Conservation (phyloP, 129 eudicot species). For the Artemisia argyi region DNA sequence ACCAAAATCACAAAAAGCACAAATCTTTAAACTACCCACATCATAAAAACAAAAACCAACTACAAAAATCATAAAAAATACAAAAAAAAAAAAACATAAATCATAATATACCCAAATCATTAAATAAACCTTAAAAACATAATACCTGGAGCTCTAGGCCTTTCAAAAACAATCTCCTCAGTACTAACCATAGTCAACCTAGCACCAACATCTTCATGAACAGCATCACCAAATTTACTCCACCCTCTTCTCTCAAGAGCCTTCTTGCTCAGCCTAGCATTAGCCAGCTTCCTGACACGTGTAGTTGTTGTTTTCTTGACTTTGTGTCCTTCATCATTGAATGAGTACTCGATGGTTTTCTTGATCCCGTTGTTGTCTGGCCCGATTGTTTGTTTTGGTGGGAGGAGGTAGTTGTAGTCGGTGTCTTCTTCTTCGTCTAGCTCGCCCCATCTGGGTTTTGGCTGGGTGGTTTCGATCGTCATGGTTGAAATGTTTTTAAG, state of each 20-base stretch:
- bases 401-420: constrained; percentile 66
- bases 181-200: constrained; percentile 84
- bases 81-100: too few species aligned
- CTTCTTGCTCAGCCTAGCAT: constrained; percentile 72
- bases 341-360: constrained; percentile 65
- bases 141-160: constrained; percentile 80
- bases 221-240: constrained; percentile 92
- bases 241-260: constrained; percentile 84
- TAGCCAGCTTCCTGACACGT: constrained; percentile 73
- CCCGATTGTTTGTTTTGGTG: constrained; percentile 68
- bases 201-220: constrained; percentile 76
- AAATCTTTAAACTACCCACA: too few species aligned
- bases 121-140: not conserved
- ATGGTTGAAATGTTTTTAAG: too few species aligned
- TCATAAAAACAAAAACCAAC: too few species aligned
- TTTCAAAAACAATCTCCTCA: constrained; percentile 76
- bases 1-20: too few species aligned
- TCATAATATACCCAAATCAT: too few species aligned
- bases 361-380: constrained; percentile 83
- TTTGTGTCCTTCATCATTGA: constrained; percentile 70
- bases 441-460: constrained; percentile 78
- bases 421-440: constrained; percentile 85
- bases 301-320: constrained; percentile 84
- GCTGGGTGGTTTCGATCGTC: not conserved
- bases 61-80: too few species aligned